Evolutionary conservation across 2,329 filamentous ascomycete genomes (phyloP).

Genomic region (Tolypocladium nubicola): DNA sequence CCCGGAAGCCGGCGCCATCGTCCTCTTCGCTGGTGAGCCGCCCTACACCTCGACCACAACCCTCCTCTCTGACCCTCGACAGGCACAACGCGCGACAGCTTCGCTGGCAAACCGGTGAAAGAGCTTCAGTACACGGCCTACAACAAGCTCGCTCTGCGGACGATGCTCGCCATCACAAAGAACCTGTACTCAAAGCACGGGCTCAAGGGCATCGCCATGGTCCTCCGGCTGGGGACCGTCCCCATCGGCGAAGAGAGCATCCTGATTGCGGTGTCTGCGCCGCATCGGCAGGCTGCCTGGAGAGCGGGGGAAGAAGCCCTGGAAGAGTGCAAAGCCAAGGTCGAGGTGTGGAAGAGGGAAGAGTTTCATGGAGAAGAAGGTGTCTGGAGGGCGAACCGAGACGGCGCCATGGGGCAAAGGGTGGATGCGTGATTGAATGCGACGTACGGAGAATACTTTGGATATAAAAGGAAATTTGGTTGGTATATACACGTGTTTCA

Average conservation of each 20-base stretch:
- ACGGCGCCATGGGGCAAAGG: conserved; percentile 50
- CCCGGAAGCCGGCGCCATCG: conserved; percentile 64
- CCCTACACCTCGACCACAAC: conserved; percentile 5
- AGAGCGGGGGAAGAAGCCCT: conserved; percentile 78
- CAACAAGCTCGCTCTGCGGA: conserved; percentile 55
- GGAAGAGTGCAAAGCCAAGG: conserved; percentile 72
- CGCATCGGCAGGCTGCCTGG: conserved; percentile 81
- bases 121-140: conserved; percentile 71
- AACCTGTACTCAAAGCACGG: conserved; percentile 47
- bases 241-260: conserved; percentile 92
- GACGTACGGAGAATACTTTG: no score
- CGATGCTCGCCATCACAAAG: conserved; percentile 54
- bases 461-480: neutral
- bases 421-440: conserved; percentile 16
- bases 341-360: conserved; percentile 95
- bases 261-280: conserved; percentile 72
- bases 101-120: conserved; percentile 59
- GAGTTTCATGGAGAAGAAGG: conserved; percentile 71
- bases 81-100: conserved; percentile 72
- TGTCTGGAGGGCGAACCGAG: conserved; percentile 81
- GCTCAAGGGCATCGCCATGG: conserved; percentile 65
- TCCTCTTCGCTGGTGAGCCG: conserved; percentile 59
- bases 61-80: neutral
- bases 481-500: no score
- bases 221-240: conserved; percentile 76